phyloP scores from a whole-genome alignment of 2,329 filamentous ascomycete genomes.

The Colletotrichum truncatum region DNA sequence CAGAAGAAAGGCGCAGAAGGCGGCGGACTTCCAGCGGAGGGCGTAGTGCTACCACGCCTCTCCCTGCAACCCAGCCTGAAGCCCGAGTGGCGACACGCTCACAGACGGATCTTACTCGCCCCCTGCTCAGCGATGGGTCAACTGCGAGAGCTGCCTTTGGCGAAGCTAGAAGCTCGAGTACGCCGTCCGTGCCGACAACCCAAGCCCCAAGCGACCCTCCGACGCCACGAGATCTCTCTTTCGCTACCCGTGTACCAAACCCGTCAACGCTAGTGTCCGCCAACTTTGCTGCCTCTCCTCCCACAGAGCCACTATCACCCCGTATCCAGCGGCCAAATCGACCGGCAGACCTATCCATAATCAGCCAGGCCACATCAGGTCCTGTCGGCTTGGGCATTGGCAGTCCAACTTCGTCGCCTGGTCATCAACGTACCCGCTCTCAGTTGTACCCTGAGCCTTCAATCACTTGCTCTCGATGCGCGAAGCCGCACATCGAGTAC shows the following conservation, averaged over 20 bases:
- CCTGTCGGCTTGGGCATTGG: constrained; percentile 40
- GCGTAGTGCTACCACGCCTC: constrained; percentile 63
- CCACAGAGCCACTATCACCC: constrained; percentile 21
- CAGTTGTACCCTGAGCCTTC: constrained; percentile 75
- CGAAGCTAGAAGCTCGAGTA: constrained; percentile 53
- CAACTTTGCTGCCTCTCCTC: constrained; percentile 31
- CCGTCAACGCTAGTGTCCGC: constrained; percentile 21
- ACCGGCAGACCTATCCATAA: constrained; percentile 51
- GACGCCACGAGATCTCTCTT: constrained; percentile 43
- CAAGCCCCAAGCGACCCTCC: constrained; percentile 30
- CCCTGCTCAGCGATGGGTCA: constrained; percentile 48
- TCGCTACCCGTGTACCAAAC: constrained; percentile 44
- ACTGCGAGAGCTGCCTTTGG: constrained; percentile 49
- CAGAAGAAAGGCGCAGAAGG: constrained; percentile 54
- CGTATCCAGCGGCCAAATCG: constrained; percentile 39
- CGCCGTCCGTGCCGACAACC: constrained; percentile 41
- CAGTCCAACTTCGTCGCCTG: constrained; percentile 43
- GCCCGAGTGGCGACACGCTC: constrained; percentile 66
- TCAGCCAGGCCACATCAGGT: constrained; percentile 40
- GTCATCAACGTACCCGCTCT: constrained; percentile 52
- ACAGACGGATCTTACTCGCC: constrained; percentile 68
- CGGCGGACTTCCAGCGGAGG: constrained; percentile 62
- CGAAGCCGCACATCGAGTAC: constrained; percentile 79
- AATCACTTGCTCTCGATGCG: constrained; percentile 78
- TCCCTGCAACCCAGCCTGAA: constrained; percentile 51